Evolutionary conservation across 75 land plant genomes (phyloP).

Genomic region (Picea sitchensis): DNA sequence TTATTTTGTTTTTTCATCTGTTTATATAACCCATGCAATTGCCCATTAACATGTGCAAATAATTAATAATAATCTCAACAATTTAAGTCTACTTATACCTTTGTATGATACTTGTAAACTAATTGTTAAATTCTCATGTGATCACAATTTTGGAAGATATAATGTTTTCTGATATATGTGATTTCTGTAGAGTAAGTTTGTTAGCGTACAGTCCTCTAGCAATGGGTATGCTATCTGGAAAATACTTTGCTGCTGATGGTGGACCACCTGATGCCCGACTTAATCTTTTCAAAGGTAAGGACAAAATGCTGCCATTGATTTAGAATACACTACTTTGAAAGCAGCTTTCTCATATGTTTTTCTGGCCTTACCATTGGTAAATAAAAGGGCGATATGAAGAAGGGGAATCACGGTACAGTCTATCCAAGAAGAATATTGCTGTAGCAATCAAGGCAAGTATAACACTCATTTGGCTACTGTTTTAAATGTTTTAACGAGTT

Average conservation of each 20-base stretch:
- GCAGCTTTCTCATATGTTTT: background rate
- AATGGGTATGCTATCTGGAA: slow-evolving; percentile 93
- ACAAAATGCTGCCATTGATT: too few species aligned
- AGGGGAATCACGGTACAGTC: slow-evolving; percentile 83
- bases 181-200: slow-evolving; percentile 47
- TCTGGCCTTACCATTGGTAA: background rate
- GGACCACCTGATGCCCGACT: slow-evolving; percentile 72
- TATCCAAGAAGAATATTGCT: slow-evolving; percentile 36
- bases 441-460: slow-evolving; percentile 55
- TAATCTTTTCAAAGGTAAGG: slow-evolving; percentile 69
- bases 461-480: background rate
- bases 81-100: background rate
- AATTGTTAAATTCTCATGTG: background rate
- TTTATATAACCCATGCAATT: background rate
- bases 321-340: background rate
- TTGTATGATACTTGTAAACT: background rate
- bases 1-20: background rate
- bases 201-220: slow-evolving; percentile 94
- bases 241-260: slow-evolving; percentile 58
- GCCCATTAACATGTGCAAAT: background rate
- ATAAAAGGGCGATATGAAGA: slow-evolving; percentile 74
- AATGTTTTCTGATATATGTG: background rate
- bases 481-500: background rate
- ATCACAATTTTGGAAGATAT: background rate
- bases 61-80: background rate